Evolutionary conservation across 176 grass and related monocot genomes (phyloP), one percentile per base, ranked within the genome.

Genomic region (Guadua angustifolia): DNA sequence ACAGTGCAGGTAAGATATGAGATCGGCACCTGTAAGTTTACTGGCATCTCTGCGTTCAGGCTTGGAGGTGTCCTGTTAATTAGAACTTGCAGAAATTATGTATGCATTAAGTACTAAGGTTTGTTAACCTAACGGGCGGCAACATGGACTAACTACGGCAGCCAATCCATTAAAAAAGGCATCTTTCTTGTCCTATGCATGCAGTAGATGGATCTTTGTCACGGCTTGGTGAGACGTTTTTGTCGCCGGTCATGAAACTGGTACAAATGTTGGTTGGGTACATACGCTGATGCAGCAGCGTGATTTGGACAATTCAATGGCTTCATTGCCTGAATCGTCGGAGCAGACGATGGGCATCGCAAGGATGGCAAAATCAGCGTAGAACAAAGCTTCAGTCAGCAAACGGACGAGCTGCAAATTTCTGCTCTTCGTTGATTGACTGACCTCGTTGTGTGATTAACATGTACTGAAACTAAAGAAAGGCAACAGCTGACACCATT

Each of bases 71-170:
- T 29, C 59, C 25, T 62, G 25, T 62, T 32, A 14, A 64, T 33
- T 7, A 3, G 39, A 55, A 19, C 4, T 74, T 47, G 77, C 25
- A 43, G 15, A 25, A 79, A 32, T 32, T 61, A 61, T 62, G 24
- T 62, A 62, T 29, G 7, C 58, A 24, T 14, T 12, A 7, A 47
- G 13, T 52, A 66, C 26, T 2, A 33, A 29, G 35, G 49, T 84
- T 76, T 67, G 77, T 73, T 83, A 55, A 86, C 68, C 68, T 80
- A 86, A 86, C 47, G 33, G 11, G 15, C 46, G 12, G 68, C 68
- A 40, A 22, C 76, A 40, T 9, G 18, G 57, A 55, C 33, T 55
- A 44, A 51, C 15, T 39, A 59, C 36, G 3, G 44, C n/a, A 73
- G 56, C n/a, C 9, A 15, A 36, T 32, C 45, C 71, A 75, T 14